These are phyloP conservation scores for Colletotrichum coccodes DNA, from an alignment of 2,329 filamentous ascomycete genomes.

Conservation along the genomic window DNA sequence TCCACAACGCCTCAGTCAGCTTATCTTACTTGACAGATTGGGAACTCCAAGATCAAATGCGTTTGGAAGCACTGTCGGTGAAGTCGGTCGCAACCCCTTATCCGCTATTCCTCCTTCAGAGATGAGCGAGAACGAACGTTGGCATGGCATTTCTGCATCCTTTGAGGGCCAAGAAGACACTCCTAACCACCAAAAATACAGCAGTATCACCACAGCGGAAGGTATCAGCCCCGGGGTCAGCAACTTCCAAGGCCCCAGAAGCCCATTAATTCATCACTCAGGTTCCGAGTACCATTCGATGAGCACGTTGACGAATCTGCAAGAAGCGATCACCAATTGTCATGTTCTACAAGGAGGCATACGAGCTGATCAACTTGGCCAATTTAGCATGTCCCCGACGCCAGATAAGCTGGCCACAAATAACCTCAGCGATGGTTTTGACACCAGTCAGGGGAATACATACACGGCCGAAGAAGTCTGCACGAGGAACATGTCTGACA, in stretches of 20 bases:
- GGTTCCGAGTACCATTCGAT: neutral
- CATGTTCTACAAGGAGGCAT: neutral
- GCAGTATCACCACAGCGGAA: neutral
- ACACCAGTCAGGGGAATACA: neutral
- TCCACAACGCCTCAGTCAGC: conserved; percentile 26
- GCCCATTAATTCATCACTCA: neutral
- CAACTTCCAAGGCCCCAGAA: neutral
- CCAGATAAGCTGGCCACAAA: neutral
- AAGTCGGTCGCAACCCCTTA: neutral
- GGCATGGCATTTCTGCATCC: conserved; percentile 5
- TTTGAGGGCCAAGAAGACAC: neutral
- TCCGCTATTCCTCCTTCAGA: neutral
- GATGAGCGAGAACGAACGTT: conserved; percentile 6
- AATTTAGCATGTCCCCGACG: neutral
- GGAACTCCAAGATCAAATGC: neutral
- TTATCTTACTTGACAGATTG: neutral
- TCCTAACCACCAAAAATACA: neutral
- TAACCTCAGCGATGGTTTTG: neutral
- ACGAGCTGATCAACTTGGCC: neutral
- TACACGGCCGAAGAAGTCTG: neutral
- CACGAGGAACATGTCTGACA: neutral
- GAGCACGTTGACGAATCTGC: neutral
- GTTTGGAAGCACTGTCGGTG: conserved; percentile 11
- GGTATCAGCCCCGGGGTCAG: conserved; percentile 18
- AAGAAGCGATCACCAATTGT: neutral